A percentile compares a stretch with the other conserved stretches of the same genome.
phyloP scores from a whole-genome alignment of 2,329 filamentous ascomycete genomes.

The Blumeria graminis region DNA sequence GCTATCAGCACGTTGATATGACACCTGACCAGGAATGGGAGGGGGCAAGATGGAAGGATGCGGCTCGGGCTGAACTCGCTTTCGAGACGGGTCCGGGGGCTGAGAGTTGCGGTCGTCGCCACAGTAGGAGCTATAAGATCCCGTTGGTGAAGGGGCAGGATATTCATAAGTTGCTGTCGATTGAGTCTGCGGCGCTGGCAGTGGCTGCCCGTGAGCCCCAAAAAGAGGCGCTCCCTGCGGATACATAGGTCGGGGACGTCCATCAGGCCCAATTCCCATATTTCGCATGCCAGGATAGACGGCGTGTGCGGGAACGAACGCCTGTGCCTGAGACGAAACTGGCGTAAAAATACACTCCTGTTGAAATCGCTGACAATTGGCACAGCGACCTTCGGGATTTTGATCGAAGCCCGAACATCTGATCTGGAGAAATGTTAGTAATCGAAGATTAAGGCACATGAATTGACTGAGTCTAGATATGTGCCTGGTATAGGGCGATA shows the following conservation, averaged over 20 bases:
- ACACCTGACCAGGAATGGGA: constrained; percentile 15
- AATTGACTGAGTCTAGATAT: background rate
- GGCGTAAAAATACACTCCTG: constrained; percentile 59
- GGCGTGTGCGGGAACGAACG: constrained; percentile 49
- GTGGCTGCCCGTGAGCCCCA: constrained; percentile 19
- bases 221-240: constrained; percentile 15
- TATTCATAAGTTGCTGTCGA: constrained; percentile 13
- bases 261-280: constrained; percentile 15
- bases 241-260: constrained; percentile 12
- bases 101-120: constrained; percentile 6
- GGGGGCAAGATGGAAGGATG: constrained; percentile 17
- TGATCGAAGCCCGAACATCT: constrained; percentile 53
- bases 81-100: constrained; percentile 11
- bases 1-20: constrained; percentile 10
- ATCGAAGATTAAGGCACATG: background rate
- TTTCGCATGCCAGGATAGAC: constrained; percentile 31
- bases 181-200: constrained; percentile 10
- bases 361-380: constrained; percentile 48
- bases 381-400: constrained; percentile 46
- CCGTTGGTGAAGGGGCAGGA: constrained; percentile 14
- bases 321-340: constrained; percentile 48
- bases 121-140: constrained; percentile 10
- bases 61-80: constrained; percentile 15
- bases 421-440: constrained; percentile 25
- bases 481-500: background rate